phyloP scores from a whole-genome alignment of 169 alveolate species.

The Plasmodium billcollinsi region DNA sequence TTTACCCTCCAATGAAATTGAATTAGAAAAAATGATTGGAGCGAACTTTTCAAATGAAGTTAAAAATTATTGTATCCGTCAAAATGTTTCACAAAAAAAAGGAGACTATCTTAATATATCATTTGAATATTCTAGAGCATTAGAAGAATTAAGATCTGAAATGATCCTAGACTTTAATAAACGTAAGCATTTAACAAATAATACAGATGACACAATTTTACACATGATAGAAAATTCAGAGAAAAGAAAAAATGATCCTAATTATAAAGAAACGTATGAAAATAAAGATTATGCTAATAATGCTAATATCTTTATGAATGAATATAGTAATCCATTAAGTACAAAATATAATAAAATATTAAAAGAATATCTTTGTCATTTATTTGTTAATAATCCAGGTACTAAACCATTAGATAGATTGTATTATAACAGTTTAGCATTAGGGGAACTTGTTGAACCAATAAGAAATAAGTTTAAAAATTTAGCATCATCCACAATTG shows the following conservation, averaged over 20 bases:
- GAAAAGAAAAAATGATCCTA: constrained; percentile 16
- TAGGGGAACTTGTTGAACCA: constrained; percentile 60
- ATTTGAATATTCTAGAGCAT: constrained; percentile 52
- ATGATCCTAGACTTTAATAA: background rate
- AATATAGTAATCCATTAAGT: constrained; percentile 13
- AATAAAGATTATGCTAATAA: constrained; percentile 1
- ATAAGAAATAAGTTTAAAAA: constrained; percentile 30
- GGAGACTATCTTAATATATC: constrained; percentile 36
- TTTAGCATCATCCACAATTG: constrained; percentile 21
- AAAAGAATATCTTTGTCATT: constrained; percentile 50
- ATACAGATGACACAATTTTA: constrained; percentile 18
- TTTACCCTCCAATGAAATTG: constrained; percentile 27
- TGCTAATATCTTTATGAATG: constrained; percentile 34
- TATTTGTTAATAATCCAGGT: constrained; percentile 66
- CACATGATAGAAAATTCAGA: constrained; percentile 10
- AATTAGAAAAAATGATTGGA: constrained; percentile 73
- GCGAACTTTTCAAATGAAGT: constrained; percentile 40
- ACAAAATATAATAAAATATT: constrained; percentile 36
- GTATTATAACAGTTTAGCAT: constrained; percentile 41
- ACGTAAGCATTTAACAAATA: constrained; percentile 6
- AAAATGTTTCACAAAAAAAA: constrained; percentile 12
- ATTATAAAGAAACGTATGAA: constrained; percentile 10
- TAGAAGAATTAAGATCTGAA: constrained; percentile 63
- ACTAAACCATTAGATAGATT: constrained; percentile 35
- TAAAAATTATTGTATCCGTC: constrained; percentile 24